Evolutionary conservation across 805 yeast species (phyloP), one percentile per base, ranked within the genome.

Genomic region (Hanseniaspora nectarophila): DNA sequence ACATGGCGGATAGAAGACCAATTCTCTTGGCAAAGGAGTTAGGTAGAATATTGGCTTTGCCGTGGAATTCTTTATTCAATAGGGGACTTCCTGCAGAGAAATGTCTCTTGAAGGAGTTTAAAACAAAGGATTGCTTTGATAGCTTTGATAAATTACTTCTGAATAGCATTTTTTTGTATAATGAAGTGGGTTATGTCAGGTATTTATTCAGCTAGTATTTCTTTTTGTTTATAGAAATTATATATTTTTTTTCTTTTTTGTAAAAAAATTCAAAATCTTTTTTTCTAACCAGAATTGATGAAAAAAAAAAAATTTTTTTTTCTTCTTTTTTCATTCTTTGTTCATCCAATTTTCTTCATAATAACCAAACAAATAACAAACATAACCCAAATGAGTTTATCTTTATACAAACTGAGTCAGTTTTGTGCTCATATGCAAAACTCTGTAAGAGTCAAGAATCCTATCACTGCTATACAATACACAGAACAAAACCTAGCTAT

Each of bases 371-470:
- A 21, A 15, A 2, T 6, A 20, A 33, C n/a, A 44, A 31, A 31
- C 7, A 18, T 10, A 26, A 35, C 1, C 29, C n/a, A 23, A 12
- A 29, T 54, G 59, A n/a, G 52, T 31, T 88, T 90, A 96, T 88
- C 96, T 31, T 73, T 89, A 51, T 94, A 84, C 46, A 82, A 81
- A 58, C 74, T 92, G 56, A 92, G 90, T 13, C 77, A 87, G 69
- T 73, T 84, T 40, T 85, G 95, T 63, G 80, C 95, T 21, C 97
- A 90, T 63, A 65, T 92, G 56, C 94, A 87, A 66, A 92, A 92
- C 68, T 86, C 90, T 59, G 75, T 85, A 15, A 76, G 82, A 65
- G 90, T 85, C 45, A 78, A 78, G 61, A 69, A 80, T 42, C 75
- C 90, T 10, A 65, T 82, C 54, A 86, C 97, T 0, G 76, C 87